phyloP scores from a whole-genome alignment of 495 filamentous ascomycete species.

The Clavariopsis aquatica region DNA sequence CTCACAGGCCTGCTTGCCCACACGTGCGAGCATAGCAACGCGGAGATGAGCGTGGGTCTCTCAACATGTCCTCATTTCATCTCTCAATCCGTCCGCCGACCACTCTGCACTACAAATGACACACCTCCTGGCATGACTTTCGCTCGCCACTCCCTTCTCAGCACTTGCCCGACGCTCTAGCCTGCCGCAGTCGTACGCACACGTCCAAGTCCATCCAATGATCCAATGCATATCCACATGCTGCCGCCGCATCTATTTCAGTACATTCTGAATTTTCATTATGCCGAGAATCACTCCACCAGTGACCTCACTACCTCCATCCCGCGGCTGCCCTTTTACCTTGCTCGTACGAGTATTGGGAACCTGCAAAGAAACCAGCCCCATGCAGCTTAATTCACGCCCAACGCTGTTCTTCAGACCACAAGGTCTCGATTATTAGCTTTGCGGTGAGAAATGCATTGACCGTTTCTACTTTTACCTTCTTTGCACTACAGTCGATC shows the following conservation, averaged over 20 bases:
- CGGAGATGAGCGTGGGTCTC: background rate
- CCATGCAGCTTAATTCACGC: too few species aligned
- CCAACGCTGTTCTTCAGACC: too few species aligned
- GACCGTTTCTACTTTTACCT: too few species aligned
- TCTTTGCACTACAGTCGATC: too few species aligned
- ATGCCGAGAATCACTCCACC: background rate
- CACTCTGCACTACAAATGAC: background rate
- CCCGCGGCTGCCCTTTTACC: too few species aligned
- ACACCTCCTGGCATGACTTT: background rate
- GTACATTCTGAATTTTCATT: too few species aligned
- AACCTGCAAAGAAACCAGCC: too few species aligned
- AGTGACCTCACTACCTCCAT: background rate
- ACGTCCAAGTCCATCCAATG: too few species aligned
- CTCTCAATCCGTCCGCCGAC: background rate
- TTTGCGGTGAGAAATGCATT: too few species aligned
- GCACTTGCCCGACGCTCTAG: background rate
- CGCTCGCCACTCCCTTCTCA: background rate
- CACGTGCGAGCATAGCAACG: background rate
- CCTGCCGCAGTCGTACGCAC: background rate
- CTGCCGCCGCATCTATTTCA: too few species aligned
- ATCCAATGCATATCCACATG: background rate
- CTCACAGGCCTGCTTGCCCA: background rate
- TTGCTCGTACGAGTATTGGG: too few species aligned
- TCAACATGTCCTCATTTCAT: background rate
- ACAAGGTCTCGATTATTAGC: too few species aligned